Percentiles rank a stretch among this genome's conserved stretches.
These are phyloP conservation scores for Taiozyma sp. DNA, from an alignment of 1,139 yeast genomes.

Conservation along the genomic window DNA sequence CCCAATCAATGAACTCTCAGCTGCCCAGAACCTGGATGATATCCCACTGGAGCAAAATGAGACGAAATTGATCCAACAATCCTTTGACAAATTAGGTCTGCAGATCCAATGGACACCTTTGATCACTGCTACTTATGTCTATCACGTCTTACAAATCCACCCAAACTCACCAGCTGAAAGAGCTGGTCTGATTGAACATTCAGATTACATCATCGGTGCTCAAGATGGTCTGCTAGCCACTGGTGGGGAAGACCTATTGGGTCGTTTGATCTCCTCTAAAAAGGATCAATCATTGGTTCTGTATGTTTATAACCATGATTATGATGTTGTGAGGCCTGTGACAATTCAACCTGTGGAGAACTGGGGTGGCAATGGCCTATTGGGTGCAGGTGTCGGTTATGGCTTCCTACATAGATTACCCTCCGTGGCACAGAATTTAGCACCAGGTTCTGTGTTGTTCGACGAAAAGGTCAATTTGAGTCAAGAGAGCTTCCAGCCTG, in stretches of 20 bases:
- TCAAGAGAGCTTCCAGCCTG: conserved; percentile 11
- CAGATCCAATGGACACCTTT: conserved; percentile 76
- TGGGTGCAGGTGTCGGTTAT: conserved; percentile 95
- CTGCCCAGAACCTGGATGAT: conserved; percentile 26
- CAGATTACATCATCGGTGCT: conserved; percentile 89
- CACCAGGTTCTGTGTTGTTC: conserved; percentile 24
- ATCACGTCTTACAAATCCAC: conserved; percentile 79
- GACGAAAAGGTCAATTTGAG: conserved; percentile 13
- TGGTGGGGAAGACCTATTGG: conserved; percentile 82
- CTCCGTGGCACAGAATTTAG: conserved; percentile 15
- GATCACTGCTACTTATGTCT: conserved; percentile 73
- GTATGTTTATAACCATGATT: conserved; percentile 86
- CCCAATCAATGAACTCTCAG: conserved; percentile 31
- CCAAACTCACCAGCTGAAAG: conserved; percentile 80
- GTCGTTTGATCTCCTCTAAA: conserved; percentile 61
- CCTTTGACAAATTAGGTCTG: conserved; percentile 50
- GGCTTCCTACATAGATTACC: conserved; percentile 87
- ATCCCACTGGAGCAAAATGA: conserved; percentile 19
- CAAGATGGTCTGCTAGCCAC: conserved; percentile 76
- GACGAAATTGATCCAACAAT: conserved; percentile 6
- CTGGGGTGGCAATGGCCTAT: conserved; percentile 70
- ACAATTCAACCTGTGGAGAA: conserved; percentile 59
- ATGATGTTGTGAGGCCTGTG: conserved; percentile 82
- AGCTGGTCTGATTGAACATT: conserved; percentile 79
- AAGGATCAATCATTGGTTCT: conserved; percentile 47